Evolutionary conservation across 2,329 filamentous ascomycete genomes (phyloP).

Genomic region (Aspergillus aculeatinus): DNA sequence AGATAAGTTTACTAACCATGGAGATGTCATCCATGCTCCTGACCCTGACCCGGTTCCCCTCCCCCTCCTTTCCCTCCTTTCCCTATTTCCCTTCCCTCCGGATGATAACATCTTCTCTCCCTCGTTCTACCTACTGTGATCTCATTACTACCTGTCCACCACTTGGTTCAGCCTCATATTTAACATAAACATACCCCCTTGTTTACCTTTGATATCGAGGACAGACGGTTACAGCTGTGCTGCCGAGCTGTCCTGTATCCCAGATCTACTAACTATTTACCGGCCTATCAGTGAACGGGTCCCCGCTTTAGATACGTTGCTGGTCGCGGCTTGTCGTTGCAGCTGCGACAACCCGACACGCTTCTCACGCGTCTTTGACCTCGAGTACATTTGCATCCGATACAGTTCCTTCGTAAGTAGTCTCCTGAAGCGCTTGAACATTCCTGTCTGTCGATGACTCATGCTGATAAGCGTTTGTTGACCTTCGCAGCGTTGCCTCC

Average conservation of each 20-base stretch:
- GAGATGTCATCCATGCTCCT: conserved; percentile 26
- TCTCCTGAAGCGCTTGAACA: neutral
- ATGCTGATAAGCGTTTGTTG: conserved; percentile 17
- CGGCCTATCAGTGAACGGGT: conserved; percentile 27
- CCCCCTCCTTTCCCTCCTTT: conserved; percentile 18
- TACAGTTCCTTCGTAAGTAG: neutral
- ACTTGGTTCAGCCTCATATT: neutral
- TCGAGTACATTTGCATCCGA: neutral
- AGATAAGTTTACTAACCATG: conserved; percentile 5
- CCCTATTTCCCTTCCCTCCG: conserved; percentile 11
- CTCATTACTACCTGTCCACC: neutral
- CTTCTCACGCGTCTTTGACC: neutral
- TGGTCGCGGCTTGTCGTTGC: conserved; percentile 5
- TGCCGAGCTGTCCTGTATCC: conserved; percentile 23
- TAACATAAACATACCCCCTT: too few species aligned
- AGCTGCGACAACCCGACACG: neutral
- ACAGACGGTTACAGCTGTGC: conserved; percentile 24
- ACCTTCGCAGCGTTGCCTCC: neutral
- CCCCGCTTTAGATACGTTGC: conserved; percentile 28
- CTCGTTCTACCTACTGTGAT: neutral
- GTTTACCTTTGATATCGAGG: conserved; percentile 3
- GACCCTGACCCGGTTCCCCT: conserved; percentile 22
- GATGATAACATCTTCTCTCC: conserved; percentile 1
- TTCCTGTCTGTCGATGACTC: conserved; percentile 10
- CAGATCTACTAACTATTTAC: conserved; percentile 24